Conservation (phyloP, 768 basidiomycete genomes). For the Russula foetens region DNA sequence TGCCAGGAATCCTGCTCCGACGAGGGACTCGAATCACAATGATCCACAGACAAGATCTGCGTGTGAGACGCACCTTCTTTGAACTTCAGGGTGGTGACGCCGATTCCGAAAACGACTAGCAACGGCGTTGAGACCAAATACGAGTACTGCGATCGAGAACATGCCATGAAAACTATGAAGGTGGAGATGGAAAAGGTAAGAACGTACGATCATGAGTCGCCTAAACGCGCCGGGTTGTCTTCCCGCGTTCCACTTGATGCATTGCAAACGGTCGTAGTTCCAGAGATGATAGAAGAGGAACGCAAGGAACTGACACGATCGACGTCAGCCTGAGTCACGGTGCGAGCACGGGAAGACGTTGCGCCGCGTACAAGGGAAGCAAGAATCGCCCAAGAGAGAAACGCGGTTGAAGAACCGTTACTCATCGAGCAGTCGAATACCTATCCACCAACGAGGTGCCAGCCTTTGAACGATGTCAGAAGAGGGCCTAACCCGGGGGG, state of each 20-base stretch:
- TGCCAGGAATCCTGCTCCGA: slow-evolving; percentile 22
- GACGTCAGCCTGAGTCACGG: background rate
- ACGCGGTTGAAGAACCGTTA: slow-evolving; percentile 65
- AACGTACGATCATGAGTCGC: slow-evolving; percentile 80
- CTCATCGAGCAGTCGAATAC: slow-evolving; percentile 39
- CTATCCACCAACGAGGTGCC: background rate
- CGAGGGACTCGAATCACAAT: background rate
- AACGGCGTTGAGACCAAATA: slow-evolving; percentile 65
- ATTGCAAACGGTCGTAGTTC: slow-evolving; percentile 70
- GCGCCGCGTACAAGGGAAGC: slow-evolving; percentile 9
- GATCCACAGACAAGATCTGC: background rate
- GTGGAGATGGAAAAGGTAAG: background rate
- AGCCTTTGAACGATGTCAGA: background rate
- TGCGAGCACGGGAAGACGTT: background rate
- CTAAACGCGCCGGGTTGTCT: slow-evolving; percentile 81
- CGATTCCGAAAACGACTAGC: slow-evolving; percentile 54
- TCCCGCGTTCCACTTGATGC: slow-evolving; percentile 66
- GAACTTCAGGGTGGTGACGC: slow-evolving; percentile 60
- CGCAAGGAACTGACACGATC: slow-evolving; percentile 43
- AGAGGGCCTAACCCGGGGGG: background rate
- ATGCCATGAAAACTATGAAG: background rate
- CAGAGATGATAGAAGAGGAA: slow-evolving; percentile 73
- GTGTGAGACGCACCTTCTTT: slow-evolving; percentile 46
- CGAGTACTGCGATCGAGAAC: slow-evolving; percentile 47
- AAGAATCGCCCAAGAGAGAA: slow-evolving; percentile 69